phyloP scores from a whole-genome alignment of 345 rosid species.

The Chamaenerion angustifolium region DNA sequence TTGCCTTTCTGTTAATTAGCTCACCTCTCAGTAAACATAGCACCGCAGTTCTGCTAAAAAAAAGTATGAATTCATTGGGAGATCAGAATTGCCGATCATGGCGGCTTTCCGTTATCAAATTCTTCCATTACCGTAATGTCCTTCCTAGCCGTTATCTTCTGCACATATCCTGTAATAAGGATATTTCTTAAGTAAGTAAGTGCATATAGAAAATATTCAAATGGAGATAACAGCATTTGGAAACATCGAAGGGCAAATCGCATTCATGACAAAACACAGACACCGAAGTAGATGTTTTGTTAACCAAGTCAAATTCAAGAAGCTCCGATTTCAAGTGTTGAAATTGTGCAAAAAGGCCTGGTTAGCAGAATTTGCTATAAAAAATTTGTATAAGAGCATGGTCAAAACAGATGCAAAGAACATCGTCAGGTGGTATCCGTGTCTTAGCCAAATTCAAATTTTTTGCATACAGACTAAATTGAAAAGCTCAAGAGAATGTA shows the following conservation, averaged over 20 bases:
- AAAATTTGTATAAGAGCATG: too few relatives aligned
- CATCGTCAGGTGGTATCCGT: too few relatives aligned
- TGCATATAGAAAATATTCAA: not conserved
- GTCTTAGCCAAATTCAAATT: too few relatives aligned
- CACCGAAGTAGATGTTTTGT: too few relatives aligned
- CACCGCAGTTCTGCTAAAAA: not conserved
- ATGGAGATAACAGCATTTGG: not conserved
- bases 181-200: not conserved
- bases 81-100: constrained; percentile 15
- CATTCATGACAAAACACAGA: too few relatives aligned
- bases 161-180: constrained; percentile 65
- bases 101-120: constrained; percentile 59
- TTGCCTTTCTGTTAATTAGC: not conserved
- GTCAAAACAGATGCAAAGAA: too few relatives aligned
- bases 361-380: too few relatives aligned
- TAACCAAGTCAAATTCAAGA: too few relatives aligned
- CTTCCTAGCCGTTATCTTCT: constrained; percentile 76
- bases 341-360: too few relatives aligned
- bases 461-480: too few relatives aligned
- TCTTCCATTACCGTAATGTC: constrained; percentile 82
- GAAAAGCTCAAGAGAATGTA: too few relatives aligned
- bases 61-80: not conserved
- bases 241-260: not conserved
- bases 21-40: not conserved
- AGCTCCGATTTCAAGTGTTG: too few relatives aligned